Conservation (phyloP, 1,139 yeast genomes). For the Barnettozyma hawaiiensis region DNA sequence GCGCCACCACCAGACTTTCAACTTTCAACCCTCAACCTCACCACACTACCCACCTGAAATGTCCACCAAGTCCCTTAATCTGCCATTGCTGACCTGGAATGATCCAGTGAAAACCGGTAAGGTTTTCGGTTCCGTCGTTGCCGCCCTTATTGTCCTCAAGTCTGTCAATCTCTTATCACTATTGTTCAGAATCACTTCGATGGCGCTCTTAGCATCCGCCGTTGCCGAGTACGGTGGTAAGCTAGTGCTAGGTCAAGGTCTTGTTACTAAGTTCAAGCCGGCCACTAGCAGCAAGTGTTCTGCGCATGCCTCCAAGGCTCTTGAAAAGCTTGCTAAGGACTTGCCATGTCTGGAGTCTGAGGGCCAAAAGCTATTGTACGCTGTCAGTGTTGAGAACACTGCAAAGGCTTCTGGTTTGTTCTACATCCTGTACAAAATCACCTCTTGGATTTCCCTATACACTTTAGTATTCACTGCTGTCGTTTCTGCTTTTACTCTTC, state of each 20-base stretch:
- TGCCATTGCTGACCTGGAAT: slow-evolving; percentile 67
- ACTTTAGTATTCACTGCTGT: slow-evolving; percentile 54
- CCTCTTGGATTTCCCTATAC: slow-evolving; percentile 74
- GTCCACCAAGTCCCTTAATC: slow-evolving; percentile 10
- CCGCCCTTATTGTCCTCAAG: slow-evolving; percentile 57
- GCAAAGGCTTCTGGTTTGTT: slow-evolving; percentile 65
- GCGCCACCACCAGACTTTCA: not conserved
- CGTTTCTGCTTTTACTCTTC: slow-evolving; percentile 65
- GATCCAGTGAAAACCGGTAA: slow-evolving; percentile 76
- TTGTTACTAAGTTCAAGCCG: slow-evolving; percentile 64
- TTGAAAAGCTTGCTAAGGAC: slow-evolving; percentile 38
- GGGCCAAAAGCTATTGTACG: slow-evolving; percentile 55
- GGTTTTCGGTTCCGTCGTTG: slow-evolving; percentile 61
- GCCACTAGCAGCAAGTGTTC: slow-evolving; percentile 31
- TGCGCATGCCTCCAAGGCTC: slow-evolving; percentile 35
- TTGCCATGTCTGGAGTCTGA: slow-evolving; percentile 39
- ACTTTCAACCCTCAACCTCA: too few species aligned
- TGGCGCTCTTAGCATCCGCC: slow-evolving; percentile 46
- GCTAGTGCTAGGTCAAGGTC: slow-evolving; percentile 62
- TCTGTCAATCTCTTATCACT: slow-evolving; percentile 65
- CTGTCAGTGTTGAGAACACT: slow-evolving; percentile 63
- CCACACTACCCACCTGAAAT: slow-evolving; percentile 1
- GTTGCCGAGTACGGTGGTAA: slow-evolving; percentile 66
- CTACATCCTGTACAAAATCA: slow-evolving; percentile 63
- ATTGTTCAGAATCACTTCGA: slow-evolving; percentile 44